Conservation (phyloP, 2,329 filamentous ascomycete genomes). For the Monilinia laxa region DNA sequence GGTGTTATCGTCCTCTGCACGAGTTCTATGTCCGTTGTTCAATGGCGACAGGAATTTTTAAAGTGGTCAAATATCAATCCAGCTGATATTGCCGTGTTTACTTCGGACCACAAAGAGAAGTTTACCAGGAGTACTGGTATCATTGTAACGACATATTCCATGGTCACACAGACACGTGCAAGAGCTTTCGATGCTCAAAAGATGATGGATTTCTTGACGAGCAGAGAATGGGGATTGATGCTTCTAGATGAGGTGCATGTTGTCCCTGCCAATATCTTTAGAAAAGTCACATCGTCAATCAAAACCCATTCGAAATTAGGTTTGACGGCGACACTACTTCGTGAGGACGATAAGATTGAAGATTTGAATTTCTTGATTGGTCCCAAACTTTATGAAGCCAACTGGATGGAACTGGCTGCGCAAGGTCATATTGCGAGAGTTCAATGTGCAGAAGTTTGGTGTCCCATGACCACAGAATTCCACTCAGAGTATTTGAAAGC, state of each 20-base stretch:
- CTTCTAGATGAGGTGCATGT: slow-evolving; percentile 97
- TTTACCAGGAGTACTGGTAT: slow-evolving; percentile 91
- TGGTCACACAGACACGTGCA: slow-evolving; percentile 91
- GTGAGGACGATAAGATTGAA: slow-evolving; percentile 98
- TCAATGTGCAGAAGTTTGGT: slow-evolving; percentile 98
- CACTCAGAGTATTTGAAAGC: slow-evolving; percentile 87
- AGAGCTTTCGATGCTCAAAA: slow-evolving; percentile 91
- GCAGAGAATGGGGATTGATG: slow-evolving; percentile 95
- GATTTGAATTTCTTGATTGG: slow-evolving; percentile 97
- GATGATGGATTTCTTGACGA: slow-evolving; percentile 93
- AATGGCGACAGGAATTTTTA: slow-evolving; percentile 94
- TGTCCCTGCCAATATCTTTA: slow-evolving; percentile 93
- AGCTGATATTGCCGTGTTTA: slow-evolving; percentile 91
- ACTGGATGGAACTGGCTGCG: slow-evolving; percentile 98
- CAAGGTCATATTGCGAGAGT: slow-evolving; percentile 96
- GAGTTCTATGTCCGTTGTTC: slow-evolving; percentile 95
- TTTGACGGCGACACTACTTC: slow-evolving; percentile 85
- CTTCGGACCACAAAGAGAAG: slow-evolving; percentile 82
- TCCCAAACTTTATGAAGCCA: slow-evolving; percentile 95
- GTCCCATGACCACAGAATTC: slow-evolving; percentile 97
- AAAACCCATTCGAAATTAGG: slow-evolving; percentile 95
- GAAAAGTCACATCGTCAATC: slow-evolving; percentile 88
- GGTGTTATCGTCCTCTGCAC: slow-evolving; percentile 93
- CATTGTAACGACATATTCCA: slow-evolving; percentile 96
- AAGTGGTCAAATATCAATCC: slow-evolving; percentile 99